phyloP scores from a whole-genome alignment of 306 rosid species.

The Comarum palustre region DNA sequence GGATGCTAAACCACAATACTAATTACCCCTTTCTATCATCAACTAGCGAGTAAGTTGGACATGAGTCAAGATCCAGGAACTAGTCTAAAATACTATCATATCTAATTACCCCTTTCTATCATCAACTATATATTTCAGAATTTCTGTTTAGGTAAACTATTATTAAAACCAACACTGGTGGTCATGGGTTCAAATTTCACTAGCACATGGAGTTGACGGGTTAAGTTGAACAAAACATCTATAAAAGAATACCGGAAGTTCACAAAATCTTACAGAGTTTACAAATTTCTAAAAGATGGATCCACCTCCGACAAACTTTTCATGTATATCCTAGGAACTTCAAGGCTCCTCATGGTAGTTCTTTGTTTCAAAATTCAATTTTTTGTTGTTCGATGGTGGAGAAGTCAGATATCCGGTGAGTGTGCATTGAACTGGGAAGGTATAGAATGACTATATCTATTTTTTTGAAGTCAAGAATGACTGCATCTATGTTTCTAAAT shows the following conservation, averaged over 20 bases:
- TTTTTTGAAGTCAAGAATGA: no score
- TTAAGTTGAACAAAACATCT: no score
- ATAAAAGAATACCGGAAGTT: neutral
- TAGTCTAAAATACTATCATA: neutral
- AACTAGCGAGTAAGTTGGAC: neutral
- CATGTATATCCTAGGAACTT: neutral
- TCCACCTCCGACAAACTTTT: neutral
- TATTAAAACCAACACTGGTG: no score
- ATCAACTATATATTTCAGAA: neutral
- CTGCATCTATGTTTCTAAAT: no score
- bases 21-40: no score
- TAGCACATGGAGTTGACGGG: neutral
- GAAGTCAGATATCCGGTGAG: neutral
- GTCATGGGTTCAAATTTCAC: neutral
- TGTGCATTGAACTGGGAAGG: neutral
- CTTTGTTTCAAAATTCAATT: neutral
- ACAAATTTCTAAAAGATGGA: neutral
- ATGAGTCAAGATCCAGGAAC: neutral
- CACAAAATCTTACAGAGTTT: neutral
- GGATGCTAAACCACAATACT: no score
- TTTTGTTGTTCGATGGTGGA: neutral
- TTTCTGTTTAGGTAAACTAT: neutral
- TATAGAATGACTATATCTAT: neutral
- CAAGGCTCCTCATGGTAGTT: neutral
- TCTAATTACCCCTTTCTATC: neutral